Evolutionary conservation across 2,329 filamentous ascomycete genomes (phyloP).

Genomic region (Botrytis squamosa): DNA sequence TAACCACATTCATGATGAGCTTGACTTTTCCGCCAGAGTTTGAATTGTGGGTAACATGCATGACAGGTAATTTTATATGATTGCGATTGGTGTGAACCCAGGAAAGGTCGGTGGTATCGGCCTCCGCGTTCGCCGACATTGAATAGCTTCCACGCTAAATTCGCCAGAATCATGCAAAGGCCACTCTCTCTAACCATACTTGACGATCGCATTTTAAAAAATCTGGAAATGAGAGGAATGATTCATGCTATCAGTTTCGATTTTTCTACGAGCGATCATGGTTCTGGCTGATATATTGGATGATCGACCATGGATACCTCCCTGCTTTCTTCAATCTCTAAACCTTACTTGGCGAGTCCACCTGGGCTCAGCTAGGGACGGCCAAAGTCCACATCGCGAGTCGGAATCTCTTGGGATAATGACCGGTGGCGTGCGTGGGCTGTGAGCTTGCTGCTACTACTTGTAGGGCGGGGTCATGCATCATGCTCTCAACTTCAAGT

Average conservation of each 20-base stretch:
- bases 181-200: neutral
- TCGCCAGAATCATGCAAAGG: neutral
- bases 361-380: neutral
- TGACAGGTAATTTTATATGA: neutral
- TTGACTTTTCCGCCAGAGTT: neutral
- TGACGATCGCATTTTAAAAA: neutral
- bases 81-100: neutral
- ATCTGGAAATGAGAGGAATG: neutral
- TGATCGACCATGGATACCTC: neutral
- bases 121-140: slow-evolving; percentile 9
- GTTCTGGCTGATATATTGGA: neutral
- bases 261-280: neutral
- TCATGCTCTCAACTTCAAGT: slow-evolving; percentile 2
- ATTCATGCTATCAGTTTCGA: slow-evolving; percentile 8
- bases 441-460: neutral
- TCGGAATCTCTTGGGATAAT: neutral
- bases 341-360: neutral
- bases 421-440: neutral
- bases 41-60: neutral
- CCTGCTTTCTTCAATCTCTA: neutral
- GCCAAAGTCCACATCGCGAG: neutral
- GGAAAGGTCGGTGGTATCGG: slow-evolving; percentile 11
- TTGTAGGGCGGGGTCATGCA: neutral
- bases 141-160: neutral
- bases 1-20: neutral